These are phyloP conservation scores for Psilocybe tampanensis DNA, from an alignment of 768 basidiomycete species.

Conservation along the genomic window DNA sequence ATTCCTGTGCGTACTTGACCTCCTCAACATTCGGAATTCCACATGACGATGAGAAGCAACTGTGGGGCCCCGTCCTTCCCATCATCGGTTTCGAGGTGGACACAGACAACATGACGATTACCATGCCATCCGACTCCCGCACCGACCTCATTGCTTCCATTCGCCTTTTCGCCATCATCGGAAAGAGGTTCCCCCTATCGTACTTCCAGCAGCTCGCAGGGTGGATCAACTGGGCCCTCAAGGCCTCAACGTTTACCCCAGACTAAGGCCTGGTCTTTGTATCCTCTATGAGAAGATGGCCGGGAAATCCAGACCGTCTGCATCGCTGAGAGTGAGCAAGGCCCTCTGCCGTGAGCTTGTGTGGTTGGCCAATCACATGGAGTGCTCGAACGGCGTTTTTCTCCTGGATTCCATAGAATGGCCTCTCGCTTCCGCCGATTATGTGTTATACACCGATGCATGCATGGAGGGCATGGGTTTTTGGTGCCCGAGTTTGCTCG, in stretches of 20 bases:
- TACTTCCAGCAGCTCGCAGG: slow-evolving; percentile 31
- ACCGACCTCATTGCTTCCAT: neutral
- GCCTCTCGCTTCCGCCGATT: slow-evolving; percentile 12
- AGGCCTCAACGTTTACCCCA: slow-evolving; percentile 41
- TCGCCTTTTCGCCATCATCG: neutral
- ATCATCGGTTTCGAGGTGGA: slow-evolving; percentile 45
- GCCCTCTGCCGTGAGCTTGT: slow-evolving; percentile 25
- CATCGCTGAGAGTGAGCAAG: slow-evolving; percentile 28
- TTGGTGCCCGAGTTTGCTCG: slow-evolving; percentile 27
- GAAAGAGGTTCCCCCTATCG: neutral
- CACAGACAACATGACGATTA: slow-evolving; percentile 28
- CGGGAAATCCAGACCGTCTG: slow-evolving; percentile 20
- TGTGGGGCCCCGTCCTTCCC: slow-evolving; percentile 29
- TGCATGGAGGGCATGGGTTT: slow-evolving; percentile 28
- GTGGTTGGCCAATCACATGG: slow-evolving; percentile 34
- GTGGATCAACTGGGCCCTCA: slow-evolving; percentile 43
- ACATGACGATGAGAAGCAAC: slow-evolving; percentile 40
- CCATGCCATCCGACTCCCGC: slow-evolving; percentile 7
- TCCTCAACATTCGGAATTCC: slow-evolving; percentile 39
- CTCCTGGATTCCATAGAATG: slow-evolving; percentile 22
- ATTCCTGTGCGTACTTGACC: slow-evolving; percentile 41
- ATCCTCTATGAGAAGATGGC: slow-evolving; percentile 36
- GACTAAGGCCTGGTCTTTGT: slow-evolving; percentile 33
- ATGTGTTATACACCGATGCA: slow-evolving; percentile 25
- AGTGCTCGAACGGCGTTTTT: slow-evolving; percentile 19